Percentiles rank a stretch among this genome's conserved stretches.
These are phyloP conservation scores for Dothiorella sarmentorum DNA, from an alignment of 2,329 filamentous ascomycete genomes.

Conservation along the genomic window DNA sequence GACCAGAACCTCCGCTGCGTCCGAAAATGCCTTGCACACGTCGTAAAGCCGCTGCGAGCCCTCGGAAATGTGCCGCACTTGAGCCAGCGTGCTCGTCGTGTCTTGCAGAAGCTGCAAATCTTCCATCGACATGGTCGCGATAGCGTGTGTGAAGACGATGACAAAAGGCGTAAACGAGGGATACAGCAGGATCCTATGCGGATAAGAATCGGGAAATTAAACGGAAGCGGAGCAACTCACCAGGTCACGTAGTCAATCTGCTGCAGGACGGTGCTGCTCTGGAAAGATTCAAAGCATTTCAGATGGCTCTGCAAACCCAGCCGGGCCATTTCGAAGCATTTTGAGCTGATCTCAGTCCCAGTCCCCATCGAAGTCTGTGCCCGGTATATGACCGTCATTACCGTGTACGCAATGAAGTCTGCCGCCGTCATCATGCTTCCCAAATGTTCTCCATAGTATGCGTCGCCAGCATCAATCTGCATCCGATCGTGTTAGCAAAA, in stretches of 20 bases:
- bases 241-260: slow-evolving; percentile 20
- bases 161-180: slow-evolving; percentile 21
- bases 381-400: slow-evolving; percentile 20
- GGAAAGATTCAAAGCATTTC: slow-evolving; percentile 19
- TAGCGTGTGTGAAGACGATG: slow-evolving; percentile 21
- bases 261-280: not conserved
- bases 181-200: slow-evolving; percentile 19
- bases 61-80: slow-evolving; percentile 18
- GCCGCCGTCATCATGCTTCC: slow-evolving; percentile 1
- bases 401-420: slow-evolving; percentile 21
- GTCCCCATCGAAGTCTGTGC: slow-evolving; percentile 19
- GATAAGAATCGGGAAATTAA: not conserved
- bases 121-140: slow-evolving; percentile 17
- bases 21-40: slow-evolving; percentile 20
- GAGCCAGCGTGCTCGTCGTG: slow-evolving; percentile 17
- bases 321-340: slow-evolving; percentile 20
- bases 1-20: slow-evolving; percentile 19
- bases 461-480: not conserved
- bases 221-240: not conserved
- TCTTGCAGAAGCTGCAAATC: slow-evolving; percentile 19
- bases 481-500: not conserved
- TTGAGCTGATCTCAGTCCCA: slow-evolving; percentile 20
- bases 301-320: slow-evolving; percentile 19
- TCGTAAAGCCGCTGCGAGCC: slow-evolving; percentile 19
- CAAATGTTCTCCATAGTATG: not conserved